A percentile compares a stretch with the other conserved stretches of the same genome.
phyloP scores from a whole-genome alignment of 257 asterid genomes.

The Nicotiana obtusifolia region DNA sequence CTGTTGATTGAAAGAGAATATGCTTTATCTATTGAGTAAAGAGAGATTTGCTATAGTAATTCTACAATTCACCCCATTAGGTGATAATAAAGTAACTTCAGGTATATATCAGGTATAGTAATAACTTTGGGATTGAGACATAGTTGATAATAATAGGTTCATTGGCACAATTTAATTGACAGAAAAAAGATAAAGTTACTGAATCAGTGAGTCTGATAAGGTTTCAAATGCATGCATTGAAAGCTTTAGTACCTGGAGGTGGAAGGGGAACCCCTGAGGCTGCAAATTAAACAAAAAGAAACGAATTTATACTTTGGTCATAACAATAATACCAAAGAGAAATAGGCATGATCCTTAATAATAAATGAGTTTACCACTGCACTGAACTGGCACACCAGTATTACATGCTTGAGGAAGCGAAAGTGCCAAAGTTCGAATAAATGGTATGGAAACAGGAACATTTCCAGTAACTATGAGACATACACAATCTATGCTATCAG shows the following conservation, averaged over 20 bases:
- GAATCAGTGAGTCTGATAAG: not conserved
- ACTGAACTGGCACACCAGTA: constrained; percentile 49
- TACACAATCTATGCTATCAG: constrained; percentile 48
- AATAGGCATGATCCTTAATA: not conserved
- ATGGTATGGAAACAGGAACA: constrained; percentile 61
- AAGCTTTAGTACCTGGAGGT: constrained; percentile 51
- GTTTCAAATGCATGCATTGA: not conserved
- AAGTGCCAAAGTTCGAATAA: constrained; percentile 36
- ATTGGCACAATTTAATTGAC: not conserved
- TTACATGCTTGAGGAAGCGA: constrained; percentile 55
- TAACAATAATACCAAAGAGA: not conserved
- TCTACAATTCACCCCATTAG: not conserved
- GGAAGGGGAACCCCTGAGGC: constrained; percentile 73
- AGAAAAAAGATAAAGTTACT: not conserved
- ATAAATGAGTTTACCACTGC: constrained; percentile 37
- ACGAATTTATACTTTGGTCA: not conserved
- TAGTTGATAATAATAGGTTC: too few species aligned
- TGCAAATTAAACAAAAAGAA: constrained; percentile 29
- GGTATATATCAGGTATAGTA: not conserved
- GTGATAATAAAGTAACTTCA: not conserved
- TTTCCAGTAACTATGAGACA: constrained; percentile 73
- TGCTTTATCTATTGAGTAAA: not conserved
- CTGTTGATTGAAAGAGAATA: not conserved
- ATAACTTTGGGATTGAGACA: not conserved
- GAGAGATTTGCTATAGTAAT: not conserved